phyloP scores from a whole-genome alignment of 2,329 filamentous ascomycete species.

The Clarireedia homoeocarpa region DNA sequence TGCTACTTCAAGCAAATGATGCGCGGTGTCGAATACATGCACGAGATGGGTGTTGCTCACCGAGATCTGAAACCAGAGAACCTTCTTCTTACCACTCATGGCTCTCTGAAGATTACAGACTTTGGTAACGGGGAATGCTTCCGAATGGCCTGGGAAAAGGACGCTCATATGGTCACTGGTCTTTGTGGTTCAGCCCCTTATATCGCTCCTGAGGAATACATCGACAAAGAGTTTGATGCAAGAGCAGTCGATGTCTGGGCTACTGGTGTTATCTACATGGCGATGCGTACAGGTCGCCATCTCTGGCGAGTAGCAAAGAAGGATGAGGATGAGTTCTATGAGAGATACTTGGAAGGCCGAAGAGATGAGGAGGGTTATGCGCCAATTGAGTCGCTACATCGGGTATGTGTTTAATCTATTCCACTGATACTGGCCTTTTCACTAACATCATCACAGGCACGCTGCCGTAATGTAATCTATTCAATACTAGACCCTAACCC shows the following conservation, averaged over 20 bases:
- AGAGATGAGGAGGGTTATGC: constrained; percentile 93
- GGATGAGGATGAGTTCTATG: constrained; percentile 96
- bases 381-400: constrained; percentile 89
- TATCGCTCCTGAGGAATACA: constrained; percentile 94
- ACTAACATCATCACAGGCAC: constrained; percentile 52
- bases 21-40: constrained; percentile 97
- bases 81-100: constrained; percentile 83
- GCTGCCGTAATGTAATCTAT: constrained; percentile 97
- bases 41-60: constrained; percentile 98
- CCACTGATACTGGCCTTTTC: neutral
- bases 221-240: constrained; percentile 91
- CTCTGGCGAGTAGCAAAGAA: constrained; percentile 96
- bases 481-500: constrained; percentile 96
- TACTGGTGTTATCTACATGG: constrained; percentile 99
- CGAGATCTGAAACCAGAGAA: constrained; percentile 97
- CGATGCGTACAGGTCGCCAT: constrained; percentile 93
- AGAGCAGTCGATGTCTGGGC: constrained; percentile 98
- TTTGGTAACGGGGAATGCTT: constrained; percentile 99
- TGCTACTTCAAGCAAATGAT: constrained; percentile 99
- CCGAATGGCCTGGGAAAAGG: constrained; percentile 98
- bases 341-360: constrained; percentile 84
- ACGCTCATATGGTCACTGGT: constrained; percentile 95
- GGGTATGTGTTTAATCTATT: constrained; percentile 45
- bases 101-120: constrained; percentile 93
- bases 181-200: constrained; percentile 95